Evolutionary conservation across 306 rosid species (phyloP).

Genomic region (Vachellia collinsii): DNA sequence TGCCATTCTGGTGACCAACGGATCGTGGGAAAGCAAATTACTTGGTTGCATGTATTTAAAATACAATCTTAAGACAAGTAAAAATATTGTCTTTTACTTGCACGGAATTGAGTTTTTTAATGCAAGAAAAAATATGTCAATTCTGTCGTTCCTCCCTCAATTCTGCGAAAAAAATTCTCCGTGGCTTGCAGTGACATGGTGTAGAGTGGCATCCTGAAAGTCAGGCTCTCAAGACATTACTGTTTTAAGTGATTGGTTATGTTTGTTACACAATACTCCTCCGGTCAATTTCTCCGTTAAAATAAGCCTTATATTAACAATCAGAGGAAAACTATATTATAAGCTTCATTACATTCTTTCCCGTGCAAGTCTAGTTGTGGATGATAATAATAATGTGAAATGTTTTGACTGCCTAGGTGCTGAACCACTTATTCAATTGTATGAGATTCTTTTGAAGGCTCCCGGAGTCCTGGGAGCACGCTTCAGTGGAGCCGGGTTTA

Average conservation of each 20-base stretch:
- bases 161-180: not conserved
- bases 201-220: too few species aligned
- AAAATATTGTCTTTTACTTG: not conserved
- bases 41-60: slow-evolving; percentile 2
- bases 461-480: slow-evolving; percentile 92
- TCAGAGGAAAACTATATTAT: not conserved
- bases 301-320: too few species aligned
- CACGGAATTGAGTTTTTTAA: not conserved
- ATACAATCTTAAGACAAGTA: not conserved
- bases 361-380: not conserved
- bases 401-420: slow-evolving; percentile 54
- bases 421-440: slow-evolving; percentile 79
- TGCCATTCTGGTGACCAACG: slow-evolving; percentile 1
- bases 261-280: too few species aligned
- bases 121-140: not conserved
- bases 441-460: slow-evolving; percentile 73
- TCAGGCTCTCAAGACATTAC: not conserved
- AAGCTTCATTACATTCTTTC: not conserved
- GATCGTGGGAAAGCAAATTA: slow-evolving; percentile 4
- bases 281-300: too few species aligned
- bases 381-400: slow-evolving; percentile 16
- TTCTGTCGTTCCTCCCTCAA: not conserved
- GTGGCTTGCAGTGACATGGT: not conserved
- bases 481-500: slow-evolving; percentile 95
- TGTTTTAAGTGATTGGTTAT: not conserved